These are phyloP conservation scores for Phytophthora colocasiae DNA, from an alignment of 352 stramenopile species.

Conservation along the genomic window DNA sequence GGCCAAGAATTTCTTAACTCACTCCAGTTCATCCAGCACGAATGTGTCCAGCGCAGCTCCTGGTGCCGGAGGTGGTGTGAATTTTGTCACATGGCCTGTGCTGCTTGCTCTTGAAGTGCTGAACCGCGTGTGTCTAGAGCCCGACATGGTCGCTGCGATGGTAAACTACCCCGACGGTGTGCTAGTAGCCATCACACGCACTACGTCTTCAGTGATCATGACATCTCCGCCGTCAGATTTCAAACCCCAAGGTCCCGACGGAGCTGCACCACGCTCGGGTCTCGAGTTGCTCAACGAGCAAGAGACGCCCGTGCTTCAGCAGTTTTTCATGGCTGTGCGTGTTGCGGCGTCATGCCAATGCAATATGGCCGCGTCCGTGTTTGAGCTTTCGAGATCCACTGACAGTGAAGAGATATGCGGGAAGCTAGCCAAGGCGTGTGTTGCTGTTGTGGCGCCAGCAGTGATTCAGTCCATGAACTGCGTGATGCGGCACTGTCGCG, in stretches of 20 bases:
- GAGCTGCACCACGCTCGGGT: slow-evolving; percentile 58
- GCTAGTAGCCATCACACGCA: slow-evolving; percentile 64
- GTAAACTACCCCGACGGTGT: slow-evolving; percentile 64
- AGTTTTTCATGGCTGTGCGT: slow-evolving; percentile 83
- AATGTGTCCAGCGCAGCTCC: slow-evolving; percentile 25
- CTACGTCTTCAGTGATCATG: slow-evolving; percentile 79
- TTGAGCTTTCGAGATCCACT: slow-evolving; percentile 69
- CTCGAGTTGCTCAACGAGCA: slow-evolving; percentile 87
- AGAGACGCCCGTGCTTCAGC: slow-evolving; percentile 76
- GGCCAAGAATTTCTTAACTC: slow-evolving; percentile 71
- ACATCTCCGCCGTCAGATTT: slow-evolving; percentile 83
- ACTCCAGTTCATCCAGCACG: slow-evolving; percentile 39
- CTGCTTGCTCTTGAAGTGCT: slow-evolving; percentile 84
- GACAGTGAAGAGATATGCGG: slow-evolving; percentile 54
- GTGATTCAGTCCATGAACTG: slow-evolving; percentile 78
- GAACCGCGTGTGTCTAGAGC: slow-evolving; percentile 73
- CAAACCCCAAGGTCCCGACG: slow-evolving; percentile 47
- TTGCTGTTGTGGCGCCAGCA: slow-evolving; percentile 69
- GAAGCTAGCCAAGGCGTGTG: slow-evolving; percentile 61
- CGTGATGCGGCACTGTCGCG: slow-evolving; percentile 82
- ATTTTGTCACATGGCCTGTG: slow-evolving; percentile 88
- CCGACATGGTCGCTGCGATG: slow-evolving; percentile 75
- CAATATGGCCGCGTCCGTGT: slow-evolving; percentile 78
- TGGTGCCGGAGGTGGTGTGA: slow-evolving; percentile 41
- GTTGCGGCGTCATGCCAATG: slow-evolving; percentile 76